Percentiles rank a stretch among this genome's conserved stretches.
phyloP scores from a whole-genome alignment of 352 stramenopile genomes.

The Achlya hypogyna region DNA sequence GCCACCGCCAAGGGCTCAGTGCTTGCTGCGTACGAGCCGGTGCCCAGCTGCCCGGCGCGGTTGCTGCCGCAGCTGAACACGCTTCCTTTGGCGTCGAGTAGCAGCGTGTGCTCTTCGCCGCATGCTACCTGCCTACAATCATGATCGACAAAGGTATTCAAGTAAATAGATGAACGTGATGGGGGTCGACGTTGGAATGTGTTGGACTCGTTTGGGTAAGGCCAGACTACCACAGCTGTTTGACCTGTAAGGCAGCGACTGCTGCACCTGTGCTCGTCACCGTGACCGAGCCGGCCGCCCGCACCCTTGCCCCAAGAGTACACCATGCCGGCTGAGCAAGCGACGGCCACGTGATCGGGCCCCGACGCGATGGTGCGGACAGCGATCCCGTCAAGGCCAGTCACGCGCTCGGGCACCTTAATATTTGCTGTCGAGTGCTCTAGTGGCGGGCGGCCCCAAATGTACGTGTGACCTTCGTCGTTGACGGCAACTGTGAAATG shows the following conservation, averaged over 20 bases:
- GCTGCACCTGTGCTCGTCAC: slow-evolving; percentile 21
- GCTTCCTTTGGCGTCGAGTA: not conserved
- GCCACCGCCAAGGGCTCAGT: not conserved
- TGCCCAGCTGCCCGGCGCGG: slow-evolving; percentile 1
- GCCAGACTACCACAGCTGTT: not conserved
- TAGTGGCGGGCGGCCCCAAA: slow-evolving; percentile 1
- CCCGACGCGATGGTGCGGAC: not conserved
- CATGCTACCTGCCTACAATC: slow-evolving; percentile 7
- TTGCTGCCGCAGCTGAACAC: slow-evolving; percentile 1
- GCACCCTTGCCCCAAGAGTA: slow-evolving; percentile 30
- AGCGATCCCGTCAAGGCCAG: not conserved
- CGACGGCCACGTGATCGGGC: not conserved
- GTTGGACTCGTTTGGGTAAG: not conserved
- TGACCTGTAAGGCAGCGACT: too few relatives aligned
- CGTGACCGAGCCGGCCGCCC: slow-evolving; percentile 27
- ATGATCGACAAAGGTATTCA: not conserved
- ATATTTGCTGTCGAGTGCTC: too few relatives aligned
- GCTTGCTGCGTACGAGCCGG: not conserved
- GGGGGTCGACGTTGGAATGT: not conserved
- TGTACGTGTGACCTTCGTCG: not conserved
- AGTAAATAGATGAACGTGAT: not conserved
- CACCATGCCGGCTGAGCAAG: slow-evolving; percentile 8
- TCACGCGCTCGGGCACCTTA: not conserved
- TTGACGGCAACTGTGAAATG: slow-evolving; percentile 1
- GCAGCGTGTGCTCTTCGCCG: slow-evolving; percentile 3